Evolutionary conservation across 306 rosid genomes (phyloP).

Genomic region (Ormosia emarginata): DNA sequence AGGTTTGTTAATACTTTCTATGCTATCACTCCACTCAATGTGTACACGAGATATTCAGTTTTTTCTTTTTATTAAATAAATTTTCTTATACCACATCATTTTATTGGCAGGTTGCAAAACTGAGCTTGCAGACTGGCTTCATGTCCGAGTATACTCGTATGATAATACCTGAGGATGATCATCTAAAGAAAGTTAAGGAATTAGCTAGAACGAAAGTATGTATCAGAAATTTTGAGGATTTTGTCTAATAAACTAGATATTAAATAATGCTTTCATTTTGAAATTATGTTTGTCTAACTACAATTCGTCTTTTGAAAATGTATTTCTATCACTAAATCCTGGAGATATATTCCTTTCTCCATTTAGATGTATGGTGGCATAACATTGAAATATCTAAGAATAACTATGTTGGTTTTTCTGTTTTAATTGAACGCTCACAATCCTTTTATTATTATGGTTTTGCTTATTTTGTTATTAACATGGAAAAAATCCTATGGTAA

Average conservation of each 20-base stretch:
- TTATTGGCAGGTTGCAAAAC: slow-evolving; percentile 53
- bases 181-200: slow-evolving; percentile 34
- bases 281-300: background rate
- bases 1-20: slow-evolving; percentile 42
- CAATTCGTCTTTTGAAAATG: background rate
- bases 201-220: slow-evolving; percentile 45
- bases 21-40: background rate
- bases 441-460: background rate
- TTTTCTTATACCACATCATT: slow-evolving; percentile 3
- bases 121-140: slow-evolving; percentile 67
- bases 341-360: background rate
- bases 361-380: background rate
- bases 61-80: background rate
- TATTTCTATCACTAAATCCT: background rate
- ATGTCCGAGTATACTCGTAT: slow-evolving; percentile 60
- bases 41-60: background rate
- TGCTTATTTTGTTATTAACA: background rate
- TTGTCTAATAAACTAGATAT: background rate
- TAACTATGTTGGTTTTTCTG: background rate
- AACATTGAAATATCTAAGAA: background rate
- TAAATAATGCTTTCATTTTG: background rate
- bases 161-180: slow-evolving; percentile 44
- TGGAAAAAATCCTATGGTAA: no score
- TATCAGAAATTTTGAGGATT: background rate
- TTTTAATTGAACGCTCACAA: background rate